Conservation (phyloP, 768 basidiomycete genomes). For the Suillus alpinus region DNA sequence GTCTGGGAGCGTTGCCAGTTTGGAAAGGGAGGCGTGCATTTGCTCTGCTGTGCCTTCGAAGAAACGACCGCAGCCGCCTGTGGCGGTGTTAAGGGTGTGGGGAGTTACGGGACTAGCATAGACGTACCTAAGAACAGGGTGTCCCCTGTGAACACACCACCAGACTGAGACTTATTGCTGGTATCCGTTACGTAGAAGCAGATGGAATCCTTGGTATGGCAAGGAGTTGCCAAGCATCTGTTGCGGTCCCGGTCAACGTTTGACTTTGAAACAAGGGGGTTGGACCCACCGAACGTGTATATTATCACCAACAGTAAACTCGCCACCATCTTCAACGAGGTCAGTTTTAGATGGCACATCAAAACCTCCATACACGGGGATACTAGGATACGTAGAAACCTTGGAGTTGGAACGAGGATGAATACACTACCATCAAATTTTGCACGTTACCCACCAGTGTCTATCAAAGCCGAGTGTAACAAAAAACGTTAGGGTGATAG, state of each 20-base stretch:
- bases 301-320: slow-evolving; percentile 68
- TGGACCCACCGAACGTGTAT: slow-evolving; percentile 54
- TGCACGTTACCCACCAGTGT: slow-evolving; percentile 25
- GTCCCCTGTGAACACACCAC: slow-evolving; percentile 91
- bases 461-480: slow-evolving; percentile 11
- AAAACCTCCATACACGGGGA: slow-evolving; percentile 79
- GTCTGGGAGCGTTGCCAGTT: slow-evolving; percentile 71
- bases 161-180: slow-evolving; percentile 47
- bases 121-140: slow-evolving; percentile 67
- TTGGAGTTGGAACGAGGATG: slow-evolving; percentile 23
- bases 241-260: slow-evolving; percentile 5
- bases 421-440: background rate
- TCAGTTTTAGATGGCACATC: slow-evolving; percentile 63
- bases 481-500: slow-evolving; percentile 6
- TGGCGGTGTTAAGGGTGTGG: background rate
- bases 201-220: slow-evolving; percentile 96
- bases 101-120: background rate
- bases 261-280: background rate
- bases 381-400: slow-evolving; percentile 42
- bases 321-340: slow-evolving; percentile 77
- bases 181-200: slow-evolving; percentile 74
- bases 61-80: slow-evolving; percentile 89
- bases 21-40: slow-evolving; percentile 74
- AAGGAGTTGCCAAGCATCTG: slow-evolving; percentile 84
- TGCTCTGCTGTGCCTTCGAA: slow-evolving; percentile 81